Evolutionary conservation across 768 basidiomycete genomes (phyloP).

Genomic region (Scleroderma citrinum): DNA sequence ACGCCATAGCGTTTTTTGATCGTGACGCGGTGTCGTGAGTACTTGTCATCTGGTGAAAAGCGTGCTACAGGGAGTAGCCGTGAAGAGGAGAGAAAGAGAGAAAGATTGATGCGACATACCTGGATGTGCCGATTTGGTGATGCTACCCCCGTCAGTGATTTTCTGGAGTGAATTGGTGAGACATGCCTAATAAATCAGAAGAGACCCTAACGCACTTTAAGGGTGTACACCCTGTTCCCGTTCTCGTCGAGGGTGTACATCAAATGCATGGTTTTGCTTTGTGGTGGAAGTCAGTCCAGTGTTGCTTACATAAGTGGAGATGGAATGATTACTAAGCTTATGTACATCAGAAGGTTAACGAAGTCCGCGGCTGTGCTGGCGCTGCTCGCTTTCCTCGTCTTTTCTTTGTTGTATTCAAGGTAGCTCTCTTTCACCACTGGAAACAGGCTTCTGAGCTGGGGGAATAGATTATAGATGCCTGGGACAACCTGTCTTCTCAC

Average conservation of each 20-base stretch:
- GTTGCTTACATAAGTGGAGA: background rate
- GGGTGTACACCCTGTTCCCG: slow-evolving; percentile 85
- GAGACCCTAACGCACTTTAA: slow-evolving; percentile 58
- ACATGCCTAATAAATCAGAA: background rate
- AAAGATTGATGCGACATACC: slow-evolving; percentile 43
- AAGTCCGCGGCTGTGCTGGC: too few species aligned
- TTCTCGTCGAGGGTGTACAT: slow-evolving; percentile 84
- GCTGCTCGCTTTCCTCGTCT: too few species aligned
- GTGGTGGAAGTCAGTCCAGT: background rate
- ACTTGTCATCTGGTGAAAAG: slow-evolving; percentile 99
- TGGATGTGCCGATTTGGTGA: slow-evolving; percentile 96
- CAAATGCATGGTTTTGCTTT: slow-evolving; percentile 81
- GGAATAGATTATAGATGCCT: too few species aligned
- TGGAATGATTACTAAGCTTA: too few species aligned
- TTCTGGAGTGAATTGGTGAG: slow-evolving; percentile 50
- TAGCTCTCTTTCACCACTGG: too few species aligned
- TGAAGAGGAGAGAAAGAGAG: background rate
- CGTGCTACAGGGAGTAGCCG: slow-evolving; percentile 58
- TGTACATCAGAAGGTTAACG: too few species aligned
- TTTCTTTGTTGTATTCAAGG: too few species aligned
- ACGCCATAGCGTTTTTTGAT: slow-evolving; percentile 91
- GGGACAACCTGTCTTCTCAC: slow-evolving; percentile 47
- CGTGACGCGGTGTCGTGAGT: slow-evolving; percentile 94
- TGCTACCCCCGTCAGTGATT: slow-evolving; percentile 69
- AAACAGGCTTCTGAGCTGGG: too few species aligned